Evolutionary conservation across 2,329 filamentous ascomycete species (phyloP).

Genomic region (Zarea fungicola): DNA sequence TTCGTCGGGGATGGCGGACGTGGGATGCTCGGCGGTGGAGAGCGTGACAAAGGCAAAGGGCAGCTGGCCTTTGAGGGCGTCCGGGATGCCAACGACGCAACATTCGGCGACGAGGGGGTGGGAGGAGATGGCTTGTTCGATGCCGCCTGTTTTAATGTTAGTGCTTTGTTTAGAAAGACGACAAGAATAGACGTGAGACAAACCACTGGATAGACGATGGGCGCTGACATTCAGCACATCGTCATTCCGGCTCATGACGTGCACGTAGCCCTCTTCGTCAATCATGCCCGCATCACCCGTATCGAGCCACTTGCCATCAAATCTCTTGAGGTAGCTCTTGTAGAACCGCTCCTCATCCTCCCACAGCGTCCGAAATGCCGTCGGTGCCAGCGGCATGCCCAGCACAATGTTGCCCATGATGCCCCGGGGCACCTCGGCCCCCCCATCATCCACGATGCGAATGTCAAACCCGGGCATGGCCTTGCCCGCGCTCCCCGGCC

Average conservation of each 20-base stretch:
- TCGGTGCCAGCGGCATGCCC: conserved; percentile 74
- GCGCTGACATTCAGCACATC: conserved; percentile 96
- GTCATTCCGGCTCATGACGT: conserved; percentile 63
- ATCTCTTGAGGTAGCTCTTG: conserved; percentile 76
- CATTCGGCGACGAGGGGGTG: conserved; percentile 77
- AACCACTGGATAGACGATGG: conserved; percentile 82
- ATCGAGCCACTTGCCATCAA: conserved; percentile 77
- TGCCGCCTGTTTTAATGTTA: conserved; percentile 52
- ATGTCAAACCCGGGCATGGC: conserved; percentile 91
- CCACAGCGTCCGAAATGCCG: conserved; percentile 82
- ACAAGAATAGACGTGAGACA: background rate
- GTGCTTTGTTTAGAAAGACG: background rate
- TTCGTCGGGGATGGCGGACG: conserved; percentile 44
- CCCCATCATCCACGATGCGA: conserved; percentile 74
- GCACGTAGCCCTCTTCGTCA: conserved; percentile 64
- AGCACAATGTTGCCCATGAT: conserved; percentile 91
- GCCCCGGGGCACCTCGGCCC: conserved; percentile 63
- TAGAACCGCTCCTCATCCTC: conserved; percentile 82
- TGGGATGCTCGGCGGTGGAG: conserved; percentile 40
- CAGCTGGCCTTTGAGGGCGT: conserved; percentile 80
- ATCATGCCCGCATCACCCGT: conserved; percentile 88
- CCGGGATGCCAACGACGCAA: conserved; percentile 81
- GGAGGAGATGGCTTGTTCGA: conserved; percentile 84
- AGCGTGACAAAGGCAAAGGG: conserved; percentile 81
- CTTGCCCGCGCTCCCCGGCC: conserved; percentile 83